A percentile compares a stretch with the other conserved stretches of the same genome.
These are phyloP conservation scores for Aphanomyces astaci DNA, from an alignment of 352 stramenopile species.

Conservation along the genomic window DNA sequence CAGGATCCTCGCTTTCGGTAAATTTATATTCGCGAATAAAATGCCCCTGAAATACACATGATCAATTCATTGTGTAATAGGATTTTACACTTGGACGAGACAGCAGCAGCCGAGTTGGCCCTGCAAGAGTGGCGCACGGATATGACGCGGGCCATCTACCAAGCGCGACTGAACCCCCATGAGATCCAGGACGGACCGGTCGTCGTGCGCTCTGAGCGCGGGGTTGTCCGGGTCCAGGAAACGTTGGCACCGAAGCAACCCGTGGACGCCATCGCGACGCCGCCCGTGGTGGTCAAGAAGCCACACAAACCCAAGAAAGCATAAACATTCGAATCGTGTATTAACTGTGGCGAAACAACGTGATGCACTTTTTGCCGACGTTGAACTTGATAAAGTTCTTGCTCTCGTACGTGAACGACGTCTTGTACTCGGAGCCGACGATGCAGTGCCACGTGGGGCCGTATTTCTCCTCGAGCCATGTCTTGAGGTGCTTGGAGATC, in stretches of 20 bases:
- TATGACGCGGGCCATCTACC: conserved; percentile 42
- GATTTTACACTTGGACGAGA: conserved; percentile 29
- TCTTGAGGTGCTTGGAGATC: conserved; percentile 70
- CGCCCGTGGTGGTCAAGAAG: neutral
- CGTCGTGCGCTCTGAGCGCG: conserved; percentile 42
- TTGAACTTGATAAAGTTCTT: conserved; percentile 84
- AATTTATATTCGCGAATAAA: neutral
- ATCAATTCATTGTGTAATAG: neutral
- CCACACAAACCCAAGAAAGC: neutral
- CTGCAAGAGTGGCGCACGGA: conserved; percentile 58
- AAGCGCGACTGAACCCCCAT: conserved; percentile 54
- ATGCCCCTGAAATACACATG: no score
- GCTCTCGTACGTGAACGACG: conserved; percentile 64
- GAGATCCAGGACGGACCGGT: conserved; percentile 41
- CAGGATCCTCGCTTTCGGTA: conserved; percentile 27
- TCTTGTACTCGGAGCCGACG: conserved; percentile 70
- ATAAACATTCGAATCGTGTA: neutral
- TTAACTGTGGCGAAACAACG: conserved; percentile 51
- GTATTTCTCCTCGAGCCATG: conserved; percentile 28
- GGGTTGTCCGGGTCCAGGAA: conserved; percentile 43
- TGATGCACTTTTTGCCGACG: conserved; percentile 80
- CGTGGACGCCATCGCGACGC: neutral
- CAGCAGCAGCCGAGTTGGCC: conserved; percentile 43
- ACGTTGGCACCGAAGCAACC: conserved; percentile 30
- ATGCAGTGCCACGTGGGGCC: conserved; percentile 66